Evolutionary conservation across 192 early-diverging fungal species (phyloP), one percentile per base, ranked within the genome.

Genomic region (Coemansia asiatica): DNA sequence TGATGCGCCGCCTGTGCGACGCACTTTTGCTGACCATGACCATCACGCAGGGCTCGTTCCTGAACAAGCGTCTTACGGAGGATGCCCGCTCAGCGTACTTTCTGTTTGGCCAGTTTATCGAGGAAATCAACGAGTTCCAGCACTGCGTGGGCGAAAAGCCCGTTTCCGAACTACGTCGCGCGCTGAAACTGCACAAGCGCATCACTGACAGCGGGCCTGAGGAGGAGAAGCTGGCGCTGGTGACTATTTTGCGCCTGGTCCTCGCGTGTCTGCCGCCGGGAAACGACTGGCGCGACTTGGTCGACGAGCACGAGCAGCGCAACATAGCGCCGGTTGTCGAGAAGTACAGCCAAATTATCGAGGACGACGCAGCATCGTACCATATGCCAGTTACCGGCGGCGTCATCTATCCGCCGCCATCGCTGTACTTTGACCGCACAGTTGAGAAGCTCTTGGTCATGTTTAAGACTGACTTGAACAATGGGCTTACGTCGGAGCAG

Each of bases 351-450:
- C 67, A 50, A 38, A 76, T 82, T 26, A 77, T 82, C 49, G 75
- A 76, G 7, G 75, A 82, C 51, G 79, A 81, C 56, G 59, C 66
- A 12, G 57, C 68, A 10, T 82, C 80, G 31, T 82, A 71, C 72
- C 80, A 82, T 53, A 82, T 82, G 74, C 80, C 80, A 4, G 75
- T 82, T 35, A 74, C 75, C 31, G 75, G 80, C 36, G 80, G 74
- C 53, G 74, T 67, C 22, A 54, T 77, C 33, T 82, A 71, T 29
- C 83, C 85, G 27, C 82, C 85, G 19, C 72, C 83, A 71, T 86
- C 90, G 5, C 84, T 98, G 13, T 96, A 96, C 83, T 98, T 94
- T 84, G 96, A 98, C 84, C 92, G 96, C 61, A 87, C 90, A 22
- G 85, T 91, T n/a, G 91, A 91, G 54, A 88, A 87, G 56, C 83